A percentile compares a stretch with the other conserved stretches of the same genome.
Conservation (phyloP, 1,139 yeast species). For the Wickerhamomyces sp. region DNA sequence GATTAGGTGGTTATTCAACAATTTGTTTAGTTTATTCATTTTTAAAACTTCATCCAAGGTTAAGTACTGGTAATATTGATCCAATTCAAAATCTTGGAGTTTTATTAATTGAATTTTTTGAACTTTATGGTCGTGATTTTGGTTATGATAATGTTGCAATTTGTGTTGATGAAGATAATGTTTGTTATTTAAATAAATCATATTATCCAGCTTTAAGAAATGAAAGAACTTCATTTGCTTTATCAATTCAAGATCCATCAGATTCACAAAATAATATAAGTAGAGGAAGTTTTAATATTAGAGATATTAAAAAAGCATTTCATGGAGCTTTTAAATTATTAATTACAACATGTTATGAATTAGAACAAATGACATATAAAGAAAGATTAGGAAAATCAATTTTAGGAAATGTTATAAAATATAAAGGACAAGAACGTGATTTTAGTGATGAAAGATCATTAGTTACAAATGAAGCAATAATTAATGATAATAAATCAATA, state of each 20-base stretch:
- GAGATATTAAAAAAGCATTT: conserved; percentile 81
- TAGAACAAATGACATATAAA: conserved; percentile 54
- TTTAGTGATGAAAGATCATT: conserved; percentile 70
- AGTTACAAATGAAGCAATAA: conserved; percentile 58
- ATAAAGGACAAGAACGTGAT: conserved; percentile 71
- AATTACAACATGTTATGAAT: conserved; percentile 63
- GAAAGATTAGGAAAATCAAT: conserved; percentile 70
- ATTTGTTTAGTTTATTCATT: conserved; percentile 86
- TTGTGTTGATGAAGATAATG: conserved; percentile 48
- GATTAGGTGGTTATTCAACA: conserved; percentile 91
- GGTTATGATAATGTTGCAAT: conserved; percentile 78
- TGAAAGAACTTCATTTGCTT: conserved; percentile 54
- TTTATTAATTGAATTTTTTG: conserved; percentile 85
- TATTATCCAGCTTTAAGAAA: conserved; percentile 46
- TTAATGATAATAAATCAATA: conserved; percentile 20
- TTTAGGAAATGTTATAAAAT: conserved; percentile 74
- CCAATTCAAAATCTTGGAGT: conserved; percentile 81
- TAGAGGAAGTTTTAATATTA: conserved; percentile 76
- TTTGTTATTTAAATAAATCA: conserved; percentile 54
- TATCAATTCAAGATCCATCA: conserved; percentile 88
- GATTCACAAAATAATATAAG: conserved; percentile 80
- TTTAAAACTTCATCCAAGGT: conserved; percentile 72
- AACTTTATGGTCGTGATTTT: conserved; percentile 89
- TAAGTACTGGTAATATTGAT: conserved; percentile 61
- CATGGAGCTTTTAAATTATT: conserved; percentile 86